These are phyloP conservation scores for Gossypium gossypioides DNA, from an alignment of 441 rosid species.

Conservation along the genomic window DNA sequence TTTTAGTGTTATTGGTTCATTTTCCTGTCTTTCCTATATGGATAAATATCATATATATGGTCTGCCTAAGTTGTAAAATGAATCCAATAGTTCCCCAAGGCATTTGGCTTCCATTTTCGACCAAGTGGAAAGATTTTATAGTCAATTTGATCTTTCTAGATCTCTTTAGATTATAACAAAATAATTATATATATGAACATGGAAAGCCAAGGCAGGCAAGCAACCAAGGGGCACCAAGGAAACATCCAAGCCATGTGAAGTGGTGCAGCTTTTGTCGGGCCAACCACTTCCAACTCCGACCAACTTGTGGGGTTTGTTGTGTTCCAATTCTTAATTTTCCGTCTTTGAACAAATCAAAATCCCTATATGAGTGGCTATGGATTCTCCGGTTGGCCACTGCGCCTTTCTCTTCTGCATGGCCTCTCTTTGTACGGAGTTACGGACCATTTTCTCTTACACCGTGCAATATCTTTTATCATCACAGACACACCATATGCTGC, in stretches of 20 bases:
- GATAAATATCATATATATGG: neutral
- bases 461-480: neutral
- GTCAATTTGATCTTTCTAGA: neutral
- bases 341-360: neutral
- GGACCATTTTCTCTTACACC: neutral
- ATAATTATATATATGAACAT: neutral
- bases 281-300: conserved; percentile 57
- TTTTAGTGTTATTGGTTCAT: neutral
- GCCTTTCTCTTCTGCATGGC: neutral
- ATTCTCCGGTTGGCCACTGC: conserved; percentile 20
- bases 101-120: neutral
- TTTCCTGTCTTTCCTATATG: neutral
- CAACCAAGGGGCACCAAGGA: conserved; percentile 16
- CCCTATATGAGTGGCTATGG: conserved; percentile 18
- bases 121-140: neutral
- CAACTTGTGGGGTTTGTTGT: conserved; percentile 30
- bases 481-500: neutral
- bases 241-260: conserved; percentile 42
- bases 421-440: conserved; percentile 24
- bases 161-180: neutral
- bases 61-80: neutral
- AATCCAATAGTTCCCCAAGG: neutral
- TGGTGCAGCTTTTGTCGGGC: conserved; percentile 55
- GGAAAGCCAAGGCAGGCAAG: conserved; percentile 4
- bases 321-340: neutral